Evolutionary conservation across 306 rosid genomes (phyloP).

Genomic region (Cicer bijugum): DNA sequence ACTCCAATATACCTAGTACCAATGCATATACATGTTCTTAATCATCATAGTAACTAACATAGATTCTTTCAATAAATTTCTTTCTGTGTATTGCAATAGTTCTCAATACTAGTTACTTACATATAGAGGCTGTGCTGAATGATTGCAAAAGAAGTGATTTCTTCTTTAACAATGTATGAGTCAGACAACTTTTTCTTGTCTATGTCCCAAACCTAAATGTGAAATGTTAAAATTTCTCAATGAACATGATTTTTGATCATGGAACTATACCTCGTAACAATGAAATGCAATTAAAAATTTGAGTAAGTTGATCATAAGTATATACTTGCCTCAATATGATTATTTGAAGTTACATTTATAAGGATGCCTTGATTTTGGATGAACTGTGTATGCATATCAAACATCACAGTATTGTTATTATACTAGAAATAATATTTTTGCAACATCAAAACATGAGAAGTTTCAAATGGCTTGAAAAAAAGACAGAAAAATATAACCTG

Average conservation of each 20-base stretch:
- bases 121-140: conserved; percentile 62
- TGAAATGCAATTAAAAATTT: conserved; percentile 4
- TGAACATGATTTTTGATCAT: neutral
- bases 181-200: conserved; percentile 60
- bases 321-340: conserved; percentile 74
- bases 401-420: conserved; percentile 34
- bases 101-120: conserved; percentile 54
- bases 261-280: neutral
- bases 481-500: conserved; percentile 54
- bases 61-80: too few species aligned
- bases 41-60: too few species aligned
- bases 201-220: conserved; percentile 82
- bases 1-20: conserved; percentile 73
- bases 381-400: conserved; percentile 62
- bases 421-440: conserved; percentile 11
- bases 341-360: conserved; percentile 63
- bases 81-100: too few species aligned
- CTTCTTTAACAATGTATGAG: conserved; percentile 56
- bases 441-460: neutral
- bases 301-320: conserved; percentile 13
- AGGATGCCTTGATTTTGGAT: conserved; percentile 74
- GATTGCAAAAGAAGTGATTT: conserved; percentile 66
- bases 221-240: conserved; percentile 2
- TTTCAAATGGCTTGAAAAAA: neutral
- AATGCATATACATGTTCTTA: conserved; percentile 29